Evolutionary conservation across 2,329 filamentous ascomycete genomes (phyloP), one percentile per base, ranked within the genome.

Genomic region (Colletotrichum lupini): DNA sequence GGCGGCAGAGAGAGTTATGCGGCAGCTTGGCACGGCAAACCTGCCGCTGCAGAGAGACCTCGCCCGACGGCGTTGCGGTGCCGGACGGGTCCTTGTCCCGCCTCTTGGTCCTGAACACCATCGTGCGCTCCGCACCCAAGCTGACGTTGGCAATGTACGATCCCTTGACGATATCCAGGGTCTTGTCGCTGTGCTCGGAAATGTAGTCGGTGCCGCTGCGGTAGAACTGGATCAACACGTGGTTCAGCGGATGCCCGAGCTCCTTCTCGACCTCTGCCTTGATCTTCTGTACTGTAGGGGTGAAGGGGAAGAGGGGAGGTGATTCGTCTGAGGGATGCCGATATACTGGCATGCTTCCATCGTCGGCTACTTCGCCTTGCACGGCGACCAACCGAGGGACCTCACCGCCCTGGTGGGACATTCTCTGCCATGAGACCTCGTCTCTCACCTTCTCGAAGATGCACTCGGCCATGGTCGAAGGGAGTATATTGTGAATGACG

Each of bases 111-210:
- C 97, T 91, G 46, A 99, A 89, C 0, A 94, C 89, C 95, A 98
- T 98, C 2, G 92, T 95, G 66, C 97, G 89, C 83, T 97, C 92
- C 0, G 96, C 95, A 1, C 97, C 97, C n/a, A 98, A 88, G 76
- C 95, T 98, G 62, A 98, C 91, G 79, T 98, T 99, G 76, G 95
- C 95, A 76, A 99, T 97, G 73, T 88, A 95, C 28, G 94, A 97
- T 5, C 88, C 91, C 30, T 89, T 90, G 14, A 91, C 92, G 69
- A 99, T 97, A 80, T 99, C 97, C 28, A 99, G 86, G 0, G 96
- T 98, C 84, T 99, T 99, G 81, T 99, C 97, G 52, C 95, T 97
- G 80, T 99, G 97, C 80, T 99, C 97, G 0, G 94, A 97, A 75
- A 99, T 99, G 80, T 95, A 95, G 82, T 99, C 97, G 60, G 90